These are phyloP conservation scores for Dendrobium nobile DNA, from an alignment of 106 monocot species.

Conservation along the genomic window DNA sequence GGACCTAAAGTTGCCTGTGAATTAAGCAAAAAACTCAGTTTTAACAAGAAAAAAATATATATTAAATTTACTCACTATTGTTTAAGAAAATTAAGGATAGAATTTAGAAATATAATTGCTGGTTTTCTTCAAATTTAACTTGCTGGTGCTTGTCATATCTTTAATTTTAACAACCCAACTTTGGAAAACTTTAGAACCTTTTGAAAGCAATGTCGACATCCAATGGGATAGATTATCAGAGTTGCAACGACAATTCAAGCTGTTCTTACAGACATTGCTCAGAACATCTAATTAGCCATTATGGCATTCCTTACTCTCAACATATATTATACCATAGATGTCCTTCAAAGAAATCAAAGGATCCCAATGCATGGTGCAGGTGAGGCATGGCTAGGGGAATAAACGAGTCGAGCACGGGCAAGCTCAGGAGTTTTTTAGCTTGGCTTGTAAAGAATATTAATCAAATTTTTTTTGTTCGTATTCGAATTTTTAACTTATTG, in stretches of 20 bases:
- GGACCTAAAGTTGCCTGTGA: slow-evolving; percentile 20
- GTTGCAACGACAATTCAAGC: background rate
- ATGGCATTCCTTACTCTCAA: too few species aligned
- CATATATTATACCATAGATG: too few species aligned
- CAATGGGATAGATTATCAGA: background rate
- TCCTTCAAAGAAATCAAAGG: too few species aligned
- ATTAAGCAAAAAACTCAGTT: background rate
- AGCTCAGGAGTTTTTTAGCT: too few species aligned
- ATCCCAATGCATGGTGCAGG: too few species aligned
- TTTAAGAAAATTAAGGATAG: background rate
- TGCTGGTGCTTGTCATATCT: background rate
- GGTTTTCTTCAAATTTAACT: background rate
- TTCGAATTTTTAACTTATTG: too few species aligned
- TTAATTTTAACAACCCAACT: background rate
- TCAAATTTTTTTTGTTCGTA: too few species aligned
- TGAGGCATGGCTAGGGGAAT: too few species aligned
- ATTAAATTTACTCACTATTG: background rate
- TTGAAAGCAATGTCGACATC: background rate
- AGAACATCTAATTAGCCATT: too few species aligned
- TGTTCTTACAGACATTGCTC: too few species aligned
- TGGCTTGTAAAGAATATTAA: too few species aligned
- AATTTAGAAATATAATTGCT: background rate
- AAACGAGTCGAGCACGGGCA: too few species aligned
- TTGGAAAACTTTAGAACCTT: background rate
- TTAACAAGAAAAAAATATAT: background rate